Evolutionary conservation across 2,329 filamentous ascomycete species (phyloP).

Genomic region (Colletotrichum godetiae): DNA sequence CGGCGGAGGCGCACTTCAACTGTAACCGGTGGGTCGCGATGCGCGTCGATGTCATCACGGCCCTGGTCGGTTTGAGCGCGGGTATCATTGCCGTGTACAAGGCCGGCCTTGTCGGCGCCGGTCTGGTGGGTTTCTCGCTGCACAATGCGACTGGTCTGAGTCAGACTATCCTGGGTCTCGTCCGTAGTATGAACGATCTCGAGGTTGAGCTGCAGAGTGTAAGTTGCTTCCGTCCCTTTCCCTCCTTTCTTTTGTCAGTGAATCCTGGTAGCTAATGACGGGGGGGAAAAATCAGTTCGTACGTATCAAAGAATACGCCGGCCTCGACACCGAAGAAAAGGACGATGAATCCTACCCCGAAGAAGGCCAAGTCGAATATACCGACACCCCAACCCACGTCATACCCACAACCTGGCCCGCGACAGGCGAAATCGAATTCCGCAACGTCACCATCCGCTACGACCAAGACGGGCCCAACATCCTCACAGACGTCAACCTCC

Average conservation of each 20-base stretch:
- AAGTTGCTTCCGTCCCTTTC: constrained; percentile 41
- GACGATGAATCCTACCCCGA: constrained; percentile 52
- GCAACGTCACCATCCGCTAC: constrained; percentile 62
- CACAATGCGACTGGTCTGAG: constrained; percentile 67
- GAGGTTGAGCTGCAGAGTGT: constrained; percentile 68
- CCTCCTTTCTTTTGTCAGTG: too few species aligned
- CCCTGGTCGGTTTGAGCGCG: constrained; percentile 61
- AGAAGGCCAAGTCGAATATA: constrained; percentile 48
- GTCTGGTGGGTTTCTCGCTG: constrained; percentile 67
- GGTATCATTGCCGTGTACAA: constrained; percentile 64
- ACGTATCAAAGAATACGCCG: constrained; percentile 61
- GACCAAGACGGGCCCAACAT: constrained; percentile 58
- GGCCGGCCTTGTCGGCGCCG: constrained; percentile 58
- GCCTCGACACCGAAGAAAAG: constrained; percentile 57
- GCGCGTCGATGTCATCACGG: constrained; percentile 65
- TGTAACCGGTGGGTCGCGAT: constrained; percentile 69
- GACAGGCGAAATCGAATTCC: constrained; percentile 61
- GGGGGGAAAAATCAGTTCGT: too few species aligned
- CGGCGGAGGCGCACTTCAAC: constrained; percentile 63
- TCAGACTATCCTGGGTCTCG: constrained; percentile 61
- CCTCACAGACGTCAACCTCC: constrained; percentile 61
- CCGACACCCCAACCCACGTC: constrained; percentile 49
- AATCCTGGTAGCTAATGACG: too few species aligned
- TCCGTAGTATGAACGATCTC: constrained; percentile 66
- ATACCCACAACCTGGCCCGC: constrained; percentile 58